Evolutionary conservation across 2,329 filamentous ascomycete species (phyloP), one percentile per base, ranked within the genome.

Genomic region (Fusarium sp.): DNA sequence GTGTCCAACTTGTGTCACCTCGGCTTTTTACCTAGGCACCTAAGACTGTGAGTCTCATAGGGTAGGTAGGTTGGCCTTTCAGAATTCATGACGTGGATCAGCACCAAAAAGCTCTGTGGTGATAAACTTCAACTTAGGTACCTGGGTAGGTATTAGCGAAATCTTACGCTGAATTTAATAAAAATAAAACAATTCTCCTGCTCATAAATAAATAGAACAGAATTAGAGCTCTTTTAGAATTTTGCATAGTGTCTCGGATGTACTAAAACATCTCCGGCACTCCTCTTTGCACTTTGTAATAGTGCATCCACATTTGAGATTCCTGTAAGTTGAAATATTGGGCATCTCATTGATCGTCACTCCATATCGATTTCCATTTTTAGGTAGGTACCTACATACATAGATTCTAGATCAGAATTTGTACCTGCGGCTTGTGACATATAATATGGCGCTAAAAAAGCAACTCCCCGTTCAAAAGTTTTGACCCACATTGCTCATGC

Each of bases 381-480:
- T 47, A 32, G 51, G 46, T 30, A 44, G 18, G 34, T 38, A 34
- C 27, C 9, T 27, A 30, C 34, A n/a, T 38, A n/a, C 34, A 11
- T 38, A 38, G 34, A n/a, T 38, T 38, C 34, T 38, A 38, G 43
- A 30, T 46, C 25, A 49, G 16, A 55, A 58, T 60, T 49, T 62
- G 63, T 62, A 67, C 63, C 63, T 68, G 53, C 53, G 54, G 45
- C 57, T 38, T 27, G 45, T 59, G 64, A 45, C 54, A 62, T 56
- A 29, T n/a, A 32, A 65, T 54, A 22, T 34, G 63, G 60, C 68
- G 63, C 68, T 70, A 71, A 51, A 16, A 12, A 60, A 61, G 67
- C 68, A 65, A 71, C 49, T 71, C 54, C 58, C 58, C 58, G 63
- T 65, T 45, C 8, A 48, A 45, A 60, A 24, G 10, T 22, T 7